Evolutionary conservation across 768 basidiomycete genomes (phyloP).

Genomic region (Sarcomyxa edulis): DNA sequence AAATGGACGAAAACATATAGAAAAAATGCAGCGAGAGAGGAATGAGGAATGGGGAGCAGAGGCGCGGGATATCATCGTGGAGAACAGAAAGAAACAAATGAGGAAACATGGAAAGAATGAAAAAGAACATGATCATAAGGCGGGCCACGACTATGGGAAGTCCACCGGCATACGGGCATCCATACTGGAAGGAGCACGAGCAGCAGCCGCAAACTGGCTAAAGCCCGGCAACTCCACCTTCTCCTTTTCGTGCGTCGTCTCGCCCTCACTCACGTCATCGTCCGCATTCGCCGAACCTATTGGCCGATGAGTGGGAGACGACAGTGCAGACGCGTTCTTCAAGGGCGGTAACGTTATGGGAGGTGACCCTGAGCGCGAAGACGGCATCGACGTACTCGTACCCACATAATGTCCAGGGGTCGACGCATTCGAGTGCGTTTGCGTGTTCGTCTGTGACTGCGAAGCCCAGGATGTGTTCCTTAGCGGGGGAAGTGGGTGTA

Average conservation of each 20-base stretch:
- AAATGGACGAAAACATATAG: too few relatives aligned
- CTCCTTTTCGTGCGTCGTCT: constrained; percentile 11
- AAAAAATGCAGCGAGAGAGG: too few relatives aligned
- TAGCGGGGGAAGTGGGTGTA: constrained; percentile 36
- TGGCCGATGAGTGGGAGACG: constrained; percentile 3
- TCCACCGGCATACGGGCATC: neutral
- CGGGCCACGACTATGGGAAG: too few relatives aligned
- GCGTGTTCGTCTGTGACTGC: too few relatives aligned
- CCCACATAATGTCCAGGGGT: constrained; percentile 12
- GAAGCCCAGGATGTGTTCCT: constrained; percentile 35
- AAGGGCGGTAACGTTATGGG: constrained; percentile 72
- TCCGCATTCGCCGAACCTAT: constrained; percentile 9
- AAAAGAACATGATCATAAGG: too few relatives aligned
- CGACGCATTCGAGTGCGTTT: constrained; percentile 17
- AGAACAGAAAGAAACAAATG: too few relatives aligned
- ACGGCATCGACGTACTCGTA: constrained; percentile 37
- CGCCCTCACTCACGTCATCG: constrained; percentile 10
- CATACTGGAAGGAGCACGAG: constrained; percentile 8
- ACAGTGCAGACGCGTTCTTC: constrained; percentile 29
- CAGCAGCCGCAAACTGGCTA: constrained; percentile 57
- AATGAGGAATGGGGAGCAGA: too few relatives aligned
- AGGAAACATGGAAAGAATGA: too few relatives aligned
- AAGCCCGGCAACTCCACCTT: constrained; percentile 58
- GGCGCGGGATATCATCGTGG: too few relatives aligned
- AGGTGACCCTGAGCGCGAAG: constrained; percentile 60